A percentile compares a stretch with the other conserved stretches of the same genome.
Conservation (phyloP, 192 early-diverging fungal species). For the Allomyces arbusculus region DNA sequence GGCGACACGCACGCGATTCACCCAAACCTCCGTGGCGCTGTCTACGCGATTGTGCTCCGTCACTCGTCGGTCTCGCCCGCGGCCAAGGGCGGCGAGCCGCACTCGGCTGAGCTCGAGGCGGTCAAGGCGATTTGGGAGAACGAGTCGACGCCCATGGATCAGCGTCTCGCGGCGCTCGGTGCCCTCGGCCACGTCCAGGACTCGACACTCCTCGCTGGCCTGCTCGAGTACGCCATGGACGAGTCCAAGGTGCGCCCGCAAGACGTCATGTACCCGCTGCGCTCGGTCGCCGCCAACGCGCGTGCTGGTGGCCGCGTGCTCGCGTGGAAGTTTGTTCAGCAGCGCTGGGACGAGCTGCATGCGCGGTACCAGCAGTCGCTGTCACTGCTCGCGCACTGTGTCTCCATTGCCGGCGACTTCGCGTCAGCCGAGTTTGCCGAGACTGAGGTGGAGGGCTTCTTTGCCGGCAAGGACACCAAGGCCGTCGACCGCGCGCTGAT, state of each 20-base stretch:
- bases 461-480: conserved; percentile 23
- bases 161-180: conserved; percentile 32
- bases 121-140: conserved; percentile 21
- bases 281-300: not conserved
- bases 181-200: conserved; percentile 28
- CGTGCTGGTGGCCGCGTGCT: not conserved
- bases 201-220: conserved; percentile 9
- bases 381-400: not conserved
- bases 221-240: conserved; percentile 16
- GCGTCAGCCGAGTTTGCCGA: not conserved
- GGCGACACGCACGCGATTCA: conserved; percentile 35
- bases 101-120: conserved; percentile 13
- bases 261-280: conserved; percentile 11
- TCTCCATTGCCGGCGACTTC: not conserved
- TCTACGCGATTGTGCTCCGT: conserved; percentile 37
- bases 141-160: conserved; percentile 25
- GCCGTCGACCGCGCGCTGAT: conserved; percentile 37
- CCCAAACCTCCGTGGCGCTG: conserved; percentile 31
- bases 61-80: not conserved
- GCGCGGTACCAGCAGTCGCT: not conserved
- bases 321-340: not conserved
- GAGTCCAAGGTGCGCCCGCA: conserved; percentile 15
- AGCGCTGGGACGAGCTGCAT: not conserved
- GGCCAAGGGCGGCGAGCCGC: not conserved
- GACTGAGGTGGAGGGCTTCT: conserved; percentile 11